Base-by-base conservation (phyloP, 1,139 yeast species). In the Pneumocystis murina region DNA sequence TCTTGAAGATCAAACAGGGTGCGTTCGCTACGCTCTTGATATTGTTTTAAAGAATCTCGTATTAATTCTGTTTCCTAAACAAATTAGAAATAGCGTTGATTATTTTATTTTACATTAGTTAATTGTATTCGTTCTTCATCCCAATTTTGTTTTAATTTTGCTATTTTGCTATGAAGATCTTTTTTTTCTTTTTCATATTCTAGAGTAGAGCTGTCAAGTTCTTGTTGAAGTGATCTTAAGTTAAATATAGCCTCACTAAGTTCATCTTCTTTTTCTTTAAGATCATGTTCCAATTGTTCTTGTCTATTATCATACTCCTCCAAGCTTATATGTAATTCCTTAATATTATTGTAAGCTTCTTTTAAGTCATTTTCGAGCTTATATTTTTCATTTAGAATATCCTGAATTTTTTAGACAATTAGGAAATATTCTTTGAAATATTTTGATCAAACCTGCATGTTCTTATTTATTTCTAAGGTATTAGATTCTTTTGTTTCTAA, bases 241-340 rank as follows among this genome's bases (percentile, higher is more conserved):
- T 65, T 61, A 43, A 35, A 30, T 10, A 58, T 43, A 10, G 65
- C 61, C 36, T 63, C 67, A 36, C 17, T 12, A 17, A 65, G 54
- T 38, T 35, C 58, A 8, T 24, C 59, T 10, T 48, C 48, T 17
- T 59, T 58, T 33, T 40, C 59, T 58, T 59, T 60, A 28, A 59
- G 63, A 28, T 67, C 64, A 20, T 59, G 59, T 17, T 67, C 68
- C 20, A 67, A 59, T 28, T 67, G 64, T 16, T 63, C 68, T 24
- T 64, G 41, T 20, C 65, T 65, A 5, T 60, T 61, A 16, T 66
- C 59, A 33, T 63, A 62, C 12, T 66, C 69, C 28, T 63, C 67
- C 65, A 67, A 62, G 43, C 65, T 67, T 17, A 61, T 35, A 35
- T 63, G 67, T 55, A 66, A 62, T 33, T 58, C 62, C n/a, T 64